Conservation (phyloP, 768 basidiomycete species). For the Suillus spraguei region DNA sequence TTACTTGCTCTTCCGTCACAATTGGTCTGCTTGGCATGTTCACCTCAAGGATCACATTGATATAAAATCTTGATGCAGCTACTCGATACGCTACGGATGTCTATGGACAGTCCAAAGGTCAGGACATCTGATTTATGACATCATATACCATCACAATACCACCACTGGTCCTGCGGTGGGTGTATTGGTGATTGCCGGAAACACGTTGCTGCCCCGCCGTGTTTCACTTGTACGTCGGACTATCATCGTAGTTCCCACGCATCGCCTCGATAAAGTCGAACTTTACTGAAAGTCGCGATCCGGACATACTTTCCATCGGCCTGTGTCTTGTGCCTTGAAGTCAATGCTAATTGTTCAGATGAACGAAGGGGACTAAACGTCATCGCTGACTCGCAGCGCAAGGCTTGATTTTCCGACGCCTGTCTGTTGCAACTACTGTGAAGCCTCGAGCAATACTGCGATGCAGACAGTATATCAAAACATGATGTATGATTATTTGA, state of each 20-base stretch:
- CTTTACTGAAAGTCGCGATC: not conserved
- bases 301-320: conserved; percentile 86
- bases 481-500: not conserved
- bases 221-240: conserved; percentile 79
- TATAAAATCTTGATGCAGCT: conserved; percentile 50
- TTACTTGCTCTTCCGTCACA: conserved; percentile 85
- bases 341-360: conserved; percentile 44
- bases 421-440: not conserved
- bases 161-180: conserved; percentile 96
- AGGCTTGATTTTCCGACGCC: conserved; percentile 92
- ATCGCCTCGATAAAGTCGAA: not conserved
- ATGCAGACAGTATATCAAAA: not conserved
- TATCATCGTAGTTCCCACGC: not conserved
- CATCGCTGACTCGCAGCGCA: conserved; percentile 89
- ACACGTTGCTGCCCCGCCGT: conserved; percentile 93
- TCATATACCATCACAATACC: conserved; percentile 96
- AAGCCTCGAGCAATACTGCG: not conserved
- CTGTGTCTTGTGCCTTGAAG: conserved; percentile 96
- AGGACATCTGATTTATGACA: conserved; percentile 85
- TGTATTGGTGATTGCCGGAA: conserved; percentile 92
- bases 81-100: conserved; percentile 96
- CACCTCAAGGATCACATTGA: conserved; percentile 94
- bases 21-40: conserved; percentile 92
- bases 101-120: conserved; percentile 52
- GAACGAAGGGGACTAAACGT: conserved; percentile 44